A percentile compares a stretch with the other conserved stretches of the same genome.
phyloP scores from a whole-genome alignment of 495 filamentous ascomycete genomes.

The Ramalina intermedia region DNA sequence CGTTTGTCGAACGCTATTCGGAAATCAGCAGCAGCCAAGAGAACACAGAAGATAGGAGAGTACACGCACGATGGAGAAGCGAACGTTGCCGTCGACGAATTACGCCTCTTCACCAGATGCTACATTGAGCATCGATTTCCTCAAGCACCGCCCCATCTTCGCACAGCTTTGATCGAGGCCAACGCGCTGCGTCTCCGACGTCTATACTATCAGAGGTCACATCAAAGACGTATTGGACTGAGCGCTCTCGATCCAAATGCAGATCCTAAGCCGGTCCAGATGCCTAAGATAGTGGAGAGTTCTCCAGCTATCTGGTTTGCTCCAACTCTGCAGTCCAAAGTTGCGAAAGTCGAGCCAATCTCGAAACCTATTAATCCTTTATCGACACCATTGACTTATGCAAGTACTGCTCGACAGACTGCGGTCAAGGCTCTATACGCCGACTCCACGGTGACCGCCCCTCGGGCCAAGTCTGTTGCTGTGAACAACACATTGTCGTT shows the following conservation, averaged over 20 bases:
- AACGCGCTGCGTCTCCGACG: slow-evolving; percentile 24
- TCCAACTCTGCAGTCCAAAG: slow-evolving; percentile 14
- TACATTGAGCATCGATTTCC: slow-evolving; percentile 21
- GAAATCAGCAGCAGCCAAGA: slow-evolving; percentile 7
- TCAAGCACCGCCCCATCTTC: slow-evolving; percentile 18
- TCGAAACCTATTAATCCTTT: slow-evolving; percentile 5
- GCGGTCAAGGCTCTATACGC: slow-evolving; percentile 18
- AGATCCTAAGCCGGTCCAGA: slow-evolving; percentile 10
- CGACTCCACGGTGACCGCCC: slow-evolving; percentile 18
- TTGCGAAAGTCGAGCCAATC: slow-evolving; percentile 9
- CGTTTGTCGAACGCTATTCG: slow-evolving; percentile 22
- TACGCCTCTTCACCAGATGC: slow-evolving; percentile 21
- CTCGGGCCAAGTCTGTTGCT: slow-evolving; percentile 21
- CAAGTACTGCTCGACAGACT: slow-evolving; percentile 22
- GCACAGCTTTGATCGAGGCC: slow-evolving; percentile 20
- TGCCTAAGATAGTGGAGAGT: slow-evolving; percentile 16
- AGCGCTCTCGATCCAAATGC: slow-evolving; percentile 16
- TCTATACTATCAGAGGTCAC: slow-evolving; percentile 22
- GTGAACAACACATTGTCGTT: slow-evolving; percentile 23
- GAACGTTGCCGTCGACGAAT: slow-evolving; percentile 19
- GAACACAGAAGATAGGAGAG: slow-evolving; percentile 16
- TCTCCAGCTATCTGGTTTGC: slow-evolving; percentile 17
- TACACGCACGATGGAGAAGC: slow-evolving; percentile 22
- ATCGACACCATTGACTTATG: slow-evolving; percentile 19
- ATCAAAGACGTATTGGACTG: slow-evolving; percentile 19